Conservation (phyloP, 164 flowering plant species). For the Vitis labrusca region DNA sequence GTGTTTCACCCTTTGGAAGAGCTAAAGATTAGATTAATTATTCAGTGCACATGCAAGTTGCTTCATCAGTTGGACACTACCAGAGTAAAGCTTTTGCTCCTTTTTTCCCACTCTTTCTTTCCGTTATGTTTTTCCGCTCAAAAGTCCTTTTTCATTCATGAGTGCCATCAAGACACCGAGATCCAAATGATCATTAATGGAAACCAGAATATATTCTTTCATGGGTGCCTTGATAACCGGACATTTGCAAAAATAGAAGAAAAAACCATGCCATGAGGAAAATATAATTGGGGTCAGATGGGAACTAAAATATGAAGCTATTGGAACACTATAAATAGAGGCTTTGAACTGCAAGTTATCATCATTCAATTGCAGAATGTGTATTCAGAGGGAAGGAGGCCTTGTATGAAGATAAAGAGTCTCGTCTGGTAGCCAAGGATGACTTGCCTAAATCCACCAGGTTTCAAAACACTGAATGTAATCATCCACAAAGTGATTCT, state of each 20-base stretch:
- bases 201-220: not conserved
- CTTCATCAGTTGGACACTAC: not conserved
- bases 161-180: too few relatives aligned
- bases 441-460: conserved; percentile 38
- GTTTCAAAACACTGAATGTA: not conserved
- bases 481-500: not conserved
- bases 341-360: not conserved
- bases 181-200: not conserved
- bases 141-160: not conserved
- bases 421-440: conserved; percentile 45
- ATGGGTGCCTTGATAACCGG: not conserved
- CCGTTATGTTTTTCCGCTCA: not conserved
- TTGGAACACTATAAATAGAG: conserved; percentile 13
- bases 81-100: not conserved
- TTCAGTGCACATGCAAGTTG: conserved; percentile 14
- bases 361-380: not conserved
- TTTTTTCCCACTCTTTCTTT: not conserved
- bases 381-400: conserved; percentile 24
- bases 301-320: not conserved
- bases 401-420: conserved; percentile 40
- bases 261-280: not conserved
- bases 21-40: conserved; percentile 12
- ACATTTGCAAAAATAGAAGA: not conserved
- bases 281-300: not conserved
- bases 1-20: not conserved